A percentile compares a stretch with the other conserved stretches of the same genome.
Evolutionary conservation across 78 protist species (phyloP).

Genomic region (Capsaspora owczarzaki): DNA sequence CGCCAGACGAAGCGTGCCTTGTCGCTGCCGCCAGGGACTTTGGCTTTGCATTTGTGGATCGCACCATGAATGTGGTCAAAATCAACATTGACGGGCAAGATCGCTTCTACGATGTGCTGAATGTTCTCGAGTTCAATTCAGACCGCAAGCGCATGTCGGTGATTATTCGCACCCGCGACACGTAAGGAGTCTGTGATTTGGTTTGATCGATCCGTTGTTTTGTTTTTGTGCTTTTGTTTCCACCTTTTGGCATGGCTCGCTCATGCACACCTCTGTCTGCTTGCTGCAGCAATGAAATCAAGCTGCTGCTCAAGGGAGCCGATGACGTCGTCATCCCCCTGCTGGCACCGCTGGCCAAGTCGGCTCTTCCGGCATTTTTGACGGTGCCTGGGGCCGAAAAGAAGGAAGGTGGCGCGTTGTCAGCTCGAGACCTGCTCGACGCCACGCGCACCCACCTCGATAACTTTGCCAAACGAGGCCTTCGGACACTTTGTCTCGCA

Average conservation of each 20-base stretch:
- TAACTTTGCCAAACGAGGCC: neutral
- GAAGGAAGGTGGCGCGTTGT: too few species aligned
- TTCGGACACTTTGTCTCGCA: neutral
- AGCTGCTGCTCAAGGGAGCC: slow-evolving; percentile 45
- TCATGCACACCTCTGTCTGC: neutral
- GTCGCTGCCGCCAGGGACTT: slow-evolving; percentile 59
- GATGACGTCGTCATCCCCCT: slow-evolving; percentile 24
- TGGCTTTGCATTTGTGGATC: slow-evolving; percentile 43
- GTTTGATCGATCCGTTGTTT: neutral
- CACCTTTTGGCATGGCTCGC: neutral
- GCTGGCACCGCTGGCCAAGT: too few species aligned
- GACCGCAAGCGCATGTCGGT: slow-evolving; percentile 86
- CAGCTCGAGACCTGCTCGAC: neutral
- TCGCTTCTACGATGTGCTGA: slow-evolving; percentile 42
- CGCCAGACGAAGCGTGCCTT: slow-evolving; percentile 71
- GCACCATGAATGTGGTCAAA: neutral
- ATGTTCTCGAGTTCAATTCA: slow-evolving; percentile 71
- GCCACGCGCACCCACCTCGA: neutral
- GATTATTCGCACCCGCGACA: slow-evolving; percentile 44
- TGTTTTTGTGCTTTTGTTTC: neutral
- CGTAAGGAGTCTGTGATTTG: neutral
- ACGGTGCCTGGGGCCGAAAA: too few species aligned
- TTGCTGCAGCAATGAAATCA: neutral
- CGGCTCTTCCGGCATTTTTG: too few species aligned
- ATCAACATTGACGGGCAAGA: slow-evolving; percentile 18